These are phyloP conservation scores for Neoboletus subvelutipes DNA, from an alignment of 768 basidiomycete species.

Conservation along the genomic window DNA sequence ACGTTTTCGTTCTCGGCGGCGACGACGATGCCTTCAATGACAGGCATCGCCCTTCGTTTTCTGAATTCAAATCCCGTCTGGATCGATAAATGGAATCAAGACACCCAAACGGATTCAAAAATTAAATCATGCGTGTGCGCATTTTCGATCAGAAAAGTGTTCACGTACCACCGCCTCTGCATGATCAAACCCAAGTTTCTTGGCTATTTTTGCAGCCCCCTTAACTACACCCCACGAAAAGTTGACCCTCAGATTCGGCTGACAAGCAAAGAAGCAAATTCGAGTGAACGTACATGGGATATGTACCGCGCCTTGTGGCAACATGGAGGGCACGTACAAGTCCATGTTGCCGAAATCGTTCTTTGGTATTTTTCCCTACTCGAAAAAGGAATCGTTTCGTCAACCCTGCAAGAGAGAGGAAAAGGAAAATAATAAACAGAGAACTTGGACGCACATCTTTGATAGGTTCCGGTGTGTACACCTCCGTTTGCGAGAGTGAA, in stretches of 20 bases:
- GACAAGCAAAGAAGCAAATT: constrained; percentile 12
- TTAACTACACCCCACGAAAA: constrained; percentile 52
- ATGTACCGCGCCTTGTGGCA: constrained; percentile 83
- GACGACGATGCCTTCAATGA: constrained; percentile 83
- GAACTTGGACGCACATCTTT: constrained; percentile 77
- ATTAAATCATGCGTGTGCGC: constrained; percentile 4
- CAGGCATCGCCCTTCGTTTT: constrained; percentile 83
- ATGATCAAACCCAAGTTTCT: constrained; percentile 81
- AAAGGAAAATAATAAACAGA: constrained; percentile 4
- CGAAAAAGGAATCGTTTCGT: constrained; percentile 13
- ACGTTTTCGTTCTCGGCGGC: constrained; percentile 75
- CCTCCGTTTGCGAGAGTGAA: constrained; percentile 78
- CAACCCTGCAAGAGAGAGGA: background rate
- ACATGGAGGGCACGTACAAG: constrained; percentile 92
- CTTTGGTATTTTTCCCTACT: constrained; percentile 87
- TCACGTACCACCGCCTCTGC: constrained; percentile 92
- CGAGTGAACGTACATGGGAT: constrained; percentile 72
- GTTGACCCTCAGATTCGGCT: constrained; percentile 12
- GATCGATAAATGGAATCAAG: constrained; percentile 6
- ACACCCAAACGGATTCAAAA: background rate
- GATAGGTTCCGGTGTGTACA: constrained; percentile 77
- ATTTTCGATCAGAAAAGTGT: constrained; percentile 11
- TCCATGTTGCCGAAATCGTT: constrained; percentile 98
- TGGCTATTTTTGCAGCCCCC: constrained; percentile 85
- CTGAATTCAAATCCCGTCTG: constrained; percentile 97